Conservation (phyloP, 2,329 filamentous ascomycete species). For the Beauveria brongniartii region DNA sequence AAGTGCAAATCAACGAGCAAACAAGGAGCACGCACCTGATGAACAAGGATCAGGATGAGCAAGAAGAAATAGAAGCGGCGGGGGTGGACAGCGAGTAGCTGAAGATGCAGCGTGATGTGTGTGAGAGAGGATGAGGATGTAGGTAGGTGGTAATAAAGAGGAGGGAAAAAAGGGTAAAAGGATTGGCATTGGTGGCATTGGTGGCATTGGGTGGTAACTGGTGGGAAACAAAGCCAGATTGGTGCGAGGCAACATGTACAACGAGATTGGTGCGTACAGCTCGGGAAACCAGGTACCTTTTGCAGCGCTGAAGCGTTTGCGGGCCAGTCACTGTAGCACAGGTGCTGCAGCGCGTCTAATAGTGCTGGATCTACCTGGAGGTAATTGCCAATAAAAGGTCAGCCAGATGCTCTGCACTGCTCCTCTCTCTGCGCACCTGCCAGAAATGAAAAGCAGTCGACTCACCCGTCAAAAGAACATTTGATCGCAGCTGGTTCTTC, state of each 20-base stretch:
- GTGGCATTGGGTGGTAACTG: not conserved
- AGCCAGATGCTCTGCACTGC: not conserved
- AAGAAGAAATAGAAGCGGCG: not conserved
- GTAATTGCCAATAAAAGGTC: not conserved
- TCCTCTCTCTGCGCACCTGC: not conserved
- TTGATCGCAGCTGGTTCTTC: not conserved
- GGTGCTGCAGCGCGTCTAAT: not conserved
- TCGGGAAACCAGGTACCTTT: not conserved
- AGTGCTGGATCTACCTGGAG: too few relatives aligned
- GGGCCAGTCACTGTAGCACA: not conserved
- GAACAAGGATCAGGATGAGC: not conserved
- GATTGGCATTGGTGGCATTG: not conserved
- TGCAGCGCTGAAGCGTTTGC: not conserved
- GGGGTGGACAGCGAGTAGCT: not conserved
- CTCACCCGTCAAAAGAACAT: not conserved
- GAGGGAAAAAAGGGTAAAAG: conserved; percentile 7
- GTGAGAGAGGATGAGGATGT: not conserved
- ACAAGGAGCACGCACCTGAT: not conserved
- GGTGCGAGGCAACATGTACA: not conserved
- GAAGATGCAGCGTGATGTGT: not conserved
- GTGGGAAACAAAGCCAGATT: not conserved
- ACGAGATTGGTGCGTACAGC: not conserved
- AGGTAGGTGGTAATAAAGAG: not conserved
- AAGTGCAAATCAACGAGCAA: conserved; percentile 10
- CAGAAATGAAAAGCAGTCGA: not conserved